Base-by-base conservation (phyloP, 1,139 yeast species). In the Yamadazyma pseudoaaseri region DNA sequence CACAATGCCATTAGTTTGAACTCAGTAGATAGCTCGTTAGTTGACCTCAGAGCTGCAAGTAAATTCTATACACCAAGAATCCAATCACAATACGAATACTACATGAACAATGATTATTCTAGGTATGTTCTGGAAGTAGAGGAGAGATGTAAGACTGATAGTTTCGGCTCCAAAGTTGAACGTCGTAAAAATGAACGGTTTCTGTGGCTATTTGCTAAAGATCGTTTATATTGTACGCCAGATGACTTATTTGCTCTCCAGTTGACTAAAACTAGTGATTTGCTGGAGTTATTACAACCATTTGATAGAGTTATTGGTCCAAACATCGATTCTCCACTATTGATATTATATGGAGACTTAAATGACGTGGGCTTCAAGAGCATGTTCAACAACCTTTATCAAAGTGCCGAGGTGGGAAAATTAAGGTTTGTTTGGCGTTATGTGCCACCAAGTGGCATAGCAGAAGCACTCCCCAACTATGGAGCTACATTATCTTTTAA, bases 371-470 rank as follows among this genome's bases (percentile, higher is more conserved):
- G 62, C 4, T 84, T 87, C 49, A 61, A 62, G 9, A 61, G 59
- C 3, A 81, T 85, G 62, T 80, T 86, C 44, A 56, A 65, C 16
- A 73, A 77, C 37, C 59, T 92, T 37, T 70, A 68, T 41, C 73
- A 74, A 29, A 78, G 83, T 37, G 84, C 95, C 0, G 51, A 60
- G 6, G 55, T 63, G 1, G 94, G 86, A 0, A 85, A 86, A 48
- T 55, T 89, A 20, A 70, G 86, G 37, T 83, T 86, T 53, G 73
- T 81, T 3, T 77, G 95, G 83, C 71, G 97, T 45, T 82, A 86
- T 47, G 67, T 77, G 6, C 77, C 56, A 2, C 23, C 34, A 3
- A 17, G 25, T 5, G 38, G 31, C 2, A 46, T 48, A 16, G 42
- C 51, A 6, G 78, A 76, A 27, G 30, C 48, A 0, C 52, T 85